A percentile compares a stretch with the other conserved stretches of the same genome.
Evolutionary conservation across 1,284 basidiomycete species (phyloP).

Genomic region (Apiotrichum sp.): DNA sequence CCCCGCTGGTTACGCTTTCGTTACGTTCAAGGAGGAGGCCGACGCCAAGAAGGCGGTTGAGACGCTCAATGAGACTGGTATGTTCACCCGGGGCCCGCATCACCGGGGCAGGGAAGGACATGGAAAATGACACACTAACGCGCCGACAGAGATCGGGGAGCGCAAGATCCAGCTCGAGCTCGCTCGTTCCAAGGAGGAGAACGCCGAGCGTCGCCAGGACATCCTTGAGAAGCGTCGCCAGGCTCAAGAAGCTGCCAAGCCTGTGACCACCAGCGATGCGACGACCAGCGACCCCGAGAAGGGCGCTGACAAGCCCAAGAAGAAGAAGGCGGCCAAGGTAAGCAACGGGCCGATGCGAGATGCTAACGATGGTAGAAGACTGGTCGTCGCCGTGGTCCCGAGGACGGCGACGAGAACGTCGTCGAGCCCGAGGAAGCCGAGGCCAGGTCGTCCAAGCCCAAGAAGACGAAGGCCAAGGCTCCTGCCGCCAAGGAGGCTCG

Average conservation of each 20-base stretch:
- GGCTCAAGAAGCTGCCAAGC: conserved; percentile 25
- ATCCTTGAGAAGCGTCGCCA: conserved; percentile 26
- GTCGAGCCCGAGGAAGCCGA: conserved; percentile 22
- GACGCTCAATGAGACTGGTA: conserved; percentile 60
- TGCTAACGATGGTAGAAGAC: conserved; percentile 11
- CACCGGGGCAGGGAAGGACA: background rate
- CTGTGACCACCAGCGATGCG: conserved; percentile 45
- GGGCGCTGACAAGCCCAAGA: conserved; percentile 27
- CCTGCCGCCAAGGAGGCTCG: conserved; percentile 20
- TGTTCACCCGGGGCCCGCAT: background rate
- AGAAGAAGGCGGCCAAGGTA: conserved; percentile 34
- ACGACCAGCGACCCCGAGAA: conserved; percentile 28
- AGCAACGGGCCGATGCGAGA: background rate
- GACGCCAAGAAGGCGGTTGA: conserved; percentile 81
- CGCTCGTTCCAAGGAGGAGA: conserved; percentile 83
- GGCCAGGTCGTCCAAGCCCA: conserved; percentile 15
- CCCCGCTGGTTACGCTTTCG: conserved; percentile 78
- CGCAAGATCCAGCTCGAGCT: conserved; percentile 80
- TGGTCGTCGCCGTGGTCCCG: conserved; percentile 40
- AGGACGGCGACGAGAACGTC: conserved; percentile 32
- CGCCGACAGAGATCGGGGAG: conserved; percentile 62
- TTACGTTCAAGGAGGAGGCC: conserved; percentile 69
- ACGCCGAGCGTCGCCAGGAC: conserved; percentile 53
- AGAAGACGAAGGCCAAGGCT: conserved; percentile 24
- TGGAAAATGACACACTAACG: background rate